A percentile compares a stretch with the other conserved stretches of the same genome.
Evolutionary conservation across 352 stramenopile genomes (phyloP).

Genomic region (Globisporangium recalcitrans): DNA sequence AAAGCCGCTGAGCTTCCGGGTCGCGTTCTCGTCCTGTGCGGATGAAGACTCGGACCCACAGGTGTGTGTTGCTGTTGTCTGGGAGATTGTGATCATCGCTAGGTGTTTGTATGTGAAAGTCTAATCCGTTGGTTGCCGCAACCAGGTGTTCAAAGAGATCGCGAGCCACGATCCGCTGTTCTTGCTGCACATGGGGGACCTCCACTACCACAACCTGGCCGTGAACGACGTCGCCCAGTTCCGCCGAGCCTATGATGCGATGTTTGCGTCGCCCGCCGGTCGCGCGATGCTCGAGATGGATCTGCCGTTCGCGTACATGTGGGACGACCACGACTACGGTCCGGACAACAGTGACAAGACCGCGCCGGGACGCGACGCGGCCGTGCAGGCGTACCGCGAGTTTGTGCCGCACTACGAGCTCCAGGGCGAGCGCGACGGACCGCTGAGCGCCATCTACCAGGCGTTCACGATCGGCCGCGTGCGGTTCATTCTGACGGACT

Average conservation of each 20-base stretch:
- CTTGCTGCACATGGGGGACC: slow-evolving; percentile 87
- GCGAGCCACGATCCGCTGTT: slow-evolving; percentile 61
- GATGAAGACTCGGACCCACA: slow-evolving; percentile 72
- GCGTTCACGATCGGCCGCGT: slow-evolving; percentile 83
- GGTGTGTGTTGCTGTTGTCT: slow-evolving; percentile 23
- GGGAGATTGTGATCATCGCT: background rate
- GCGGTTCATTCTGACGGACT: slow-evolving; percentile 80
- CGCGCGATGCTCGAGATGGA: slow-evolving; percentile 78
- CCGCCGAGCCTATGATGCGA: slow-evolving; percentile 54
- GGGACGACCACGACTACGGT: slow-evolving; percentile 88
- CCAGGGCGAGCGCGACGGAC: slow-evolving; percentile 9
- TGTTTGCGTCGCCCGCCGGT: slow-evolving; percentile 67
- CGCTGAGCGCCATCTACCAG: slow-evolving; percentile 57
- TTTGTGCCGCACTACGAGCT: slow-evolving; percentile 77
- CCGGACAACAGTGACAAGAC: slow-evolving; percentile 86
- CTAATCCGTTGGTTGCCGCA: slow-evolving; percentile 1
- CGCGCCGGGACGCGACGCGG: slow-evolving; percentile 59
- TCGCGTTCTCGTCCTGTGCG: slow-evolving; percentile 77
- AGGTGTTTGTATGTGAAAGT: background rate
- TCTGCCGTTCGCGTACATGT: slow-evolving; percentile 87
- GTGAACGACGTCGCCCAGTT: slow-evolving; percentile 60
- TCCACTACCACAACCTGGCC: slow-evolving; percentile 84
- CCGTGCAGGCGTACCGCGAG: slow-evolving; percentile 74
- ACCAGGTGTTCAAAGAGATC: slow-evolving; percentile 57
- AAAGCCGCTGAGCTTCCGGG: slow-evolving; percentile 49